phyloP scores from a whole-genome alignment of 1,284 basidiomycete species.

The Tilletia walkeri region DNA sequence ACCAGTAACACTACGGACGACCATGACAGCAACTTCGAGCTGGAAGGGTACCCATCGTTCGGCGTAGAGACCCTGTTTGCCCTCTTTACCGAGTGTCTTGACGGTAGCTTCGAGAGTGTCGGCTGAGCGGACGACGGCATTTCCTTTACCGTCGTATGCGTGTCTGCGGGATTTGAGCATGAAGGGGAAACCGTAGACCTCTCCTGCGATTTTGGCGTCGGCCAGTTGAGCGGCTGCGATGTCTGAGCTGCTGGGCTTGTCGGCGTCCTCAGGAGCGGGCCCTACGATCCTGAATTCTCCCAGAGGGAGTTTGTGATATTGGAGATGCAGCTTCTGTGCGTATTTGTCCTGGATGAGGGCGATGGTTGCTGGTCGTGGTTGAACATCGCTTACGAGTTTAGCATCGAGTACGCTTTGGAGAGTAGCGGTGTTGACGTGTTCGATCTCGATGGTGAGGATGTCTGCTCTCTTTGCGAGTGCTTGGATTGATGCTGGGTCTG shows the following conservation, averaged over 20 bases:
- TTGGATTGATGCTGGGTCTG: slow-evolving; percentile 75
- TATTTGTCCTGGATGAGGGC: slow-evolving; percentile 93
- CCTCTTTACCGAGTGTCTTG: slow-evolving; percentile 55
- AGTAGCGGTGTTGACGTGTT: slow-evolving; percentile 84
- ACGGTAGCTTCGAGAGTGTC: slow-evolving; percentile 68
- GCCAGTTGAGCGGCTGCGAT: slow-evolving; percentile 57
- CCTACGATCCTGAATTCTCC: slow-evolving; percentile 65
- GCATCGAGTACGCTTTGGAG: slow-evolving; percentile 60
- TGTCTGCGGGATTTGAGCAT: slow-evolving; percentile 95
- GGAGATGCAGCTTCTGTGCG: slow-evolving; percentile 74
- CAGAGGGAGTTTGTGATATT: slow-evolving; percentile 62
- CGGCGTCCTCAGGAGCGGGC: slow-evolving; percentile 58
- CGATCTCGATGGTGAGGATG: slow-evolving; percentile 92
- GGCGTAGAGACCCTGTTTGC: slow-evolving; percentile 68
- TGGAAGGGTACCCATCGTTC: slow-evolving; percentile 89
- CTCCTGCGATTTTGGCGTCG: slow-evolving; percentile 30
- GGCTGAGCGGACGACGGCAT: slow-evolving; percentile 69
- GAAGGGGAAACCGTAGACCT: slow-evolving; percentile 74
- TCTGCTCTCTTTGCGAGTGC: slow-evolving; percentile 79
- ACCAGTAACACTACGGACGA: slow-evolving; percentile 70
- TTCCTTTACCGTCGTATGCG: slow-evolving; percentile 95
- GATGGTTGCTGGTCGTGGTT: slow-evolving; percentile 82
- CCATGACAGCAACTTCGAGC: slow-evolving; percentile 95
- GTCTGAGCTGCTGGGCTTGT: slow-evolving; percentile 59
- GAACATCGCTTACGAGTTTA: slow-evolving; percentile 62